Base-by-base conservation (phyloP, 306 rosid genomes). In the Fragaria nilgerrensis region DNA sequence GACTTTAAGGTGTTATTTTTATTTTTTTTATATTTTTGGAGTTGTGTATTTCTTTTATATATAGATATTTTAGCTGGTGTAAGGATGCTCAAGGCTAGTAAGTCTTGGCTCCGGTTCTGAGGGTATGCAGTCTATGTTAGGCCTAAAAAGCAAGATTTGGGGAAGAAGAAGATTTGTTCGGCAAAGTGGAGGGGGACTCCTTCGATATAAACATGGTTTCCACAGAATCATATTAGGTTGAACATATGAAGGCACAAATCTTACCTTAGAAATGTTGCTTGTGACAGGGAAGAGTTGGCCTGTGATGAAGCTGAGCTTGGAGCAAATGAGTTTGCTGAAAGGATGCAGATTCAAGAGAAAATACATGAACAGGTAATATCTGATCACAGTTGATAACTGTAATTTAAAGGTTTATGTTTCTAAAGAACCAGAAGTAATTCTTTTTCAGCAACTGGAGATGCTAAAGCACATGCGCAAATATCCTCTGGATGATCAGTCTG, bases 291-390 rank as follows among this genome's bases (percentile, higher is more conserved):
- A 83, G 98, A 91, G 86, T 80, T 85, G 85, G 94, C 94, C 29
- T 92, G 98, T 45, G 96, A 94, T 82, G 97, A 94, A 84, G 98
- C 97, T 34, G 91, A 90, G 77, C 94, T 94, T 75, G 93, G 87
- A 77, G 84, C 89, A 36, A 88, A 86, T 43, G 97, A 87, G 71
- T 92, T 87, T 85, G 69, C 84, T 19, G 94, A 86, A 84, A 90
- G 84, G 87, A 78, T 87, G 85, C 41, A 0, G 61, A 59, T 66
- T 62, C 97, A 86, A 75, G 84, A 86, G 50, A 84, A 77, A 67
- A 82, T 89, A 61, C 88, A 86, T 75, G 88, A 89, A 37, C 88
- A 83, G 90, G 98, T 91, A 86, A 72, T 34, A n/a, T 69, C 8
- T 68, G 4, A 37, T 59, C 39, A 50, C 62, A 47, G 48, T 79